phyloP scores from a whole-genome alignment of 768 basidiomycete species.

The Terana coerulea region DNA sequence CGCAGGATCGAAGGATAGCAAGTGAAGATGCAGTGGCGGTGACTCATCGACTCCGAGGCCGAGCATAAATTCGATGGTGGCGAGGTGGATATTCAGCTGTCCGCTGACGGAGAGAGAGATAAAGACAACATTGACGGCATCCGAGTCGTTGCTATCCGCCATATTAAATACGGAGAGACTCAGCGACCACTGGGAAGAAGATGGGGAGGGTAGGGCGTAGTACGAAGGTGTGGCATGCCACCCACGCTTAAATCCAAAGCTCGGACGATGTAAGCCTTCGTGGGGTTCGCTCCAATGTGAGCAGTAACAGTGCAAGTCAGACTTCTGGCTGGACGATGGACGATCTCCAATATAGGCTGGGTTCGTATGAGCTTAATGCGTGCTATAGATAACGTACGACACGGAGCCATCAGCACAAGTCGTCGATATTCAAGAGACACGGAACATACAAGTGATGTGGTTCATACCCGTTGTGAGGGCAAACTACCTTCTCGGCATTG shows the following conservation, averaged over 20 bases:
- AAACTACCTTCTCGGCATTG: no score
- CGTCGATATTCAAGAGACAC: no score
- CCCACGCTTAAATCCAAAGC: background rate
- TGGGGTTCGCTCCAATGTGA: background rate
- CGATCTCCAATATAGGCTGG: no score
- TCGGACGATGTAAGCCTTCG: background rate
- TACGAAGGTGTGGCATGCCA: background rate
- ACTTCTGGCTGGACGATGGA: no score
- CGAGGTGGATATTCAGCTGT: constrained; percentile 14
- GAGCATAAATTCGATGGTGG: constrained; percentile 14
- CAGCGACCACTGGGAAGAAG: background rate
- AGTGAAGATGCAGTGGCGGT: constrained; percentile 10
- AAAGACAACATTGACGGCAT: constrained; percentile 12
- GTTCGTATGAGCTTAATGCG: no score
- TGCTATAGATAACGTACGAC: no score
- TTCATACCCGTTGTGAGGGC: no score
- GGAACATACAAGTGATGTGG: no score
- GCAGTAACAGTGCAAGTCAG: background rate
- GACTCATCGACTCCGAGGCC: background rate
- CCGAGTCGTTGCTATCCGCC: background rate
- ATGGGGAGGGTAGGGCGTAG: background rate
- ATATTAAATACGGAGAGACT: background rate
- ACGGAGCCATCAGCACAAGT: no score
- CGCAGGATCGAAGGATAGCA: constrained; percentile 14
- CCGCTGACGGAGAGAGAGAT: constrained; percentile 16